Evolutionary conservation across 31 red algal species (phyloP).

Genomic region (Endocladia muricata): DNA sequence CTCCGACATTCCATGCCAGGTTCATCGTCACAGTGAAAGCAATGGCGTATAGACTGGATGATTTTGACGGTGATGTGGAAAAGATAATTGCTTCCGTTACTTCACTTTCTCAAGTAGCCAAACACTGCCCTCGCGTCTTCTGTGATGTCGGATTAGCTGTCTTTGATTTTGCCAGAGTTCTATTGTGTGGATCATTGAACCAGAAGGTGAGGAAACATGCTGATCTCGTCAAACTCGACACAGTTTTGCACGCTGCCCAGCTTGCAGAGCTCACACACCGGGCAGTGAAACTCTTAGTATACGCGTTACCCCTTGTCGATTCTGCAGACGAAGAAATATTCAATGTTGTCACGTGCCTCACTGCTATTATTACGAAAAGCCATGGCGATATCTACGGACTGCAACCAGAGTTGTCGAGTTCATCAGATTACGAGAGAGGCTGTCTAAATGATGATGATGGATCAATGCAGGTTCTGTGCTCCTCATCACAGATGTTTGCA

Average conservation of each 20-base stretch:
- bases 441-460: not conserved
- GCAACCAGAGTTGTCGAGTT: not conserved
- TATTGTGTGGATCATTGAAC: slow-evolving; percentile 52
- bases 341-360: slow-evolving; percentile 20
- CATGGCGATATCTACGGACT: slow-evolving; percentile 10
- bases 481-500: slow-evolving; percentile 20
- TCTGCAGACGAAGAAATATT: slow-evolving; percentile 23
- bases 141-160: slow-evolving; percentile 27
- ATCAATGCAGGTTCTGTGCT: slow-evolving; percentile 6
- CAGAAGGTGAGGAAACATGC: not conserved
- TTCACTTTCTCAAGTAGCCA: slow-evolving; percentile 53
- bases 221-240: not conserved
- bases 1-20: not conserved
- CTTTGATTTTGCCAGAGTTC: slow-evolving; percentile 63
- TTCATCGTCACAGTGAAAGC: slow-evolving; percentile 11
- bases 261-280: slow-evolving; percentile 29
- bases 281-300: slow-evolving; percentile 43
- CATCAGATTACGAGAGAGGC: not conserved
- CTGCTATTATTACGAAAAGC: slow-evolving; percentile 12
- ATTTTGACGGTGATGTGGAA: slow-evolving; percentile 37
- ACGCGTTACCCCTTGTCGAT: slow-evolving; percentile 30
- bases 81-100: slow-evolving; percentile 33
- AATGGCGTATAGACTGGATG: slow-evolving; percentile 7
- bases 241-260: not conserved
- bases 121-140: slow-evolving; percentile 22